Percentiles rank a stretch among this genome's conserved stretches.
Conservation (phyloP, 2,329 filamentous ascomycete genomes). For the Calonectria pteridis region DNA sequence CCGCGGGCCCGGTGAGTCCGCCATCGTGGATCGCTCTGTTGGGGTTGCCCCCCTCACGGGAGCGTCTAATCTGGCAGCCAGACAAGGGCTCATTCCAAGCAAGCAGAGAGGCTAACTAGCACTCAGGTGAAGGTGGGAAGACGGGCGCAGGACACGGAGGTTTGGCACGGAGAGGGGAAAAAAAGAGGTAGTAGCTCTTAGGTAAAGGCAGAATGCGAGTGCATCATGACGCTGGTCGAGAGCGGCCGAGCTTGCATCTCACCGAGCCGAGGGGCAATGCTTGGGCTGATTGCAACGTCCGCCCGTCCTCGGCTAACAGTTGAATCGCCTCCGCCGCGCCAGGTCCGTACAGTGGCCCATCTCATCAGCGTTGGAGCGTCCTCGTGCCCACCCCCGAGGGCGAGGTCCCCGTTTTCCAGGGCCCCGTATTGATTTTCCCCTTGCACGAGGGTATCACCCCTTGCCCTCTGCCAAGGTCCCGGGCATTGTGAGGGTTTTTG, state of each 20-base stretch:
- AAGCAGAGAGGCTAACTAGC: background rate
- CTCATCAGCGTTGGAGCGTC: conserved; percentile 9
- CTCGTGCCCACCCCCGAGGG: conserved; percentile 14
- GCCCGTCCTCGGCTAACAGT: conserved; percentile 24
- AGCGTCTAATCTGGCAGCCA: conserved; percentile 13
- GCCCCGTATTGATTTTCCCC: conserved; percentile 9
- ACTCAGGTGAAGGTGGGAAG: background rate
- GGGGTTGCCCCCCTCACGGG: conserved; percentile 34
- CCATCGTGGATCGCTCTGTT: conserved; percentile 45
- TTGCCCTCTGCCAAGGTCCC: conserved; percentile 11
- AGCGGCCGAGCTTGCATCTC: background rate
- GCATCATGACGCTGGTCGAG: conserved; percentile 1
- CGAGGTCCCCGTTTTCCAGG: conserved; percentile 1
- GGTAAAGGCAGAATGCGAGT: conserved; percentile 7
- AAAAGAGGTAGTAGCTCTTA: conserved; percentile 2
- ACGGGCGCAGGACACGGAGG: background rate
- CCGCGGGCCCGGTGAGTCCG: conserved; percentile 35
- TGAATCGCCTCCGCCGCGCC: conserved; percentile 17
- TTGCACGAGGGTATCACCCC: conserved; percentile 17
- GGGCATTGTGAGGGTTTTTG: conserved; percentile 1
- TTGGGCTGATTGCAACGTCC: conserved; percentile 21
- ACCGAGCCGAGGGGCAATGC: conserved; percentile 12
- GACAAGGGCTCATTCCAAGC: conserved; percentile 37
- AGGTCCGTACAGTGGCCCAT: background rate
- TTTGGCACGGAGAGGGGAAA: background rate